These are phyloP conservation scores for Coccomyxa sp. DNA, from an alignment of 139 green algal species.

Conservation along the genomic window DNA sequence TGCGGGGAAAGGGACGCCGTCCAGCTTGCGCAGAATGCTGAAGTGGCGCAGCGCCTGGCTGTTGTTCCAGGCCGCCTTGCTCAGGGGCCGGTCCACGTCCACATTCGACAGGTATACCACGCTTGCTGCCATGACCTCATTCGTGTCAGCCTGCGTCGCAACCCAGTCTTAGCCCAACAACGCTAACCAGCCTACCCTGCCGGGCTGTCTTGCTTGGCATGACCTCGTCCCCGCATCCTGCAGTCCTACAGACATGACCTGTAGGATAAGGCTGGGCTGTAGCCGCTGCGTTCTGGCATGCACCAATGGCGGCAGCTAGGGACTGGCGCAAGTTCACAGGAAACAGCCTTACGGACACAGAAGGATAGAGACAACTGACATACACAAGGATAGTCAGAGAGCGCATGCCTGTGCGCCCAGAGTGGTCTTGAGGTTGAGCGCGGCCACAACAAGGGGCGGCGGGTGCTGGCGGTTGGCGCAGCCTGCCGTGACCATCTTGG, in stretches of 20 bases:
- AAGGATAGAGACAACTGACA: too few relatives aligned
- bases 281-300: too few relatives aligned
- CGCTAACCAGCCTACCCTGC: too few relatives aligned
- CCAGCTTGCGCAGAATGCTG: constrained; percentile 74
- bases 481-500: constrained; percentile 53
- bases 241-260: too few relatives aligned
- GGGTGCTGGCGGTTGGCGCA: constrained; percentile 23
- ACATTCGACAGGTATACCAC: constrained; percentile 63
- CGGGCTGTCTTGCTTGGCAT: too few relatives aligned
- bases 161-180: too few relatives aligned
- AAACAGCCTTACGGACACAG: too few relatives aligned
- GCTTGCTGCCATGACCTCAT: constrained; percentile 76
- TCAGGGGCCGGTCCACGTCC: constrained; percentile 22
- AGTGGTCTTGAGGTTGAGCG: constrained; percentile 85
- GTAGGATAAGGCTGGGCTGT: too few relatives aligned
- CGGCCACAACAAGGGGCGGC: constrained; percentile 80
- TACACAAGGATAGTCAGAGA: too few relatives aligned
- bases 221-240: too few relatives aligned
- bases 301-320: too few relatives aligned
- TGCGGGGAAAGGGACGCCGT: constrained; percentile 68
- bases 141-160: constrained; percentile 22
- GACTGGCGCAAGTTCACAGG: too few relatives aligned
- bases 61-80: constrained; percentile 41
- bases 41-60: constrained; percentile 57
- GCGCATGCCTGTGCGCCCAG: constrained; percentile 51